Base-by-base conservation (phyloP, 2,329 filamentous ascomycete species). In the Epichloe sp. region DNA sequence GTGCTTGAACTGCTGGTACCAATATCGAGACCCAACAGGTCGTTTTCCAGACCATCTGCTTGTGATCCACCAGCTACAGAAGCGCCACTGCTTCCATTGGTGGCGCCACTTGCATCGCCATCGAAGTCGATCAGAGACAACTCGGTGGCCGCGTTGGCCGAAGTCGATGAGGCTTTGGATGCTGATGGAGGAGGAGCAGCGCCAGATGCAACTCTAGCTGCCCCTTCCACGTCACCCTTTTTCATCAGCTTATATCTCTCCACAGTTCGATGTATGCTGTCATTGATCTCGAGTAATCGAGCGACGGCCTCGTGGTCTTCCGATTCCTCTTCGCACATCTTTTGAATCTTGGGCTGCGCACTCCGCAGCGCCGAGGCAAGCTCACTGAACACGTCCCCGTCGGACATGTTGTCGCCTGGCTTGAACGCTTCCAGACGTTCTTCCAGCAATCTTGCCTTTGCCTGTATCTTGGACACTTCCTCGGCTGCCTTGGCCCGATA, bases 301-400 rank as follows among this genome's bases (percentile, higher is more conserved):
- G 89, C 87, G 5, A 98, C 93, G 5, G 93, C 93, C 71, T 96
- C 93, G 55, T 89, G 83, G 63, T 98, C 93, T 55, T 97, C 91
- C 11, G 90, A 96, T 64, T 98, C 93, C 68, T 98, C 93, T 68
- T 97, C 91, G 63, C 91, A 97, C 91, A 98, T 98, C 71, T 88
- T 96, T 65, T 97, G 91, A 57, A 98, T 97, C 72, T 98, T 98
- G 8, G 93, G 93, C 62, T 98, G 93, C 2, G 93, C 93, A 63
- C 86, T 96, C 65, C 88, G 87, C 44, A 98, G 75, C 10, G 93
- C 83, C 56, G 86, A 84, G 5, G 90, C 90, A 50, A 98, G 77
- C 73, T 98, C 93, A 74, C 90, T 78, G 58, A 81, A 84, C 19
- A 84, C 80, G 54, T 84, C 80, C 12, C 79, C 79, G 17, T 83